Evolutionary conservation across 768 basidiomycete species (phyloP), one percentile per base, ranked within the genome.

Genomic region (Tulasnella sp.): DNA sequence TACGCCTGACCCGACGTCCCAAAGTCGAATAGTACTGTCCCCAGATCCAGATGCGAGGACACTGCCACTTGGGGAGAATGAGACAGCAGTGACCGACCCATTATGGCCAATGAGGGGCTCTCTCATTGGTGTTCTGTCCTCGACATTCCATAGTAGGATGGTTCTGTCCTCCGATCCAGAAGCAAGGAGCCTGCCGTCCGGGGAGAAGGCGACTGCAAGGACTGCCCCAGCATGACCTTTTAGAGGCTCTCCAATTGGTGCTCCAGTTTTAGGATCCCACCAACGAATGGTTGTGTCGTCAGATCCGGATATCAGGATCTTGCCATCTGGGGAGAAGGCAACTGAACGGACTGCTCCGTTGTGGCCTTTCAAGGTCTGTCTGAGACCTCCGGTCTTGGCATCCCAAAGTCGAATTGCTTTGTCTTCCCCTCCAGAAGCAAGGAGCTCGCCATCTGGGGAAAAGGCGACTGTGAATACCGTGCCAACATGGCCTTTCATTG

Each of bases 11-110:
- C 14, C 25, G 31, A 22, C 69, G 38, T 71, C 31, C 85, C 85
- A 86, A 0, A 86, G 82, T 49, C 85, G 82, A 54, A 86, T 83
- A 78, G 85, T 83, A 25, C 83, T 83, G 78, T 86, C 29, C 34
- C n/a, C n/a, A 22, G 37, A 36, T n/a, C 37, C 29, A 14, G 69
- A 71, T 4, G 42, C 69, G 34, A 71, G 36, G 37, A 71, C n/a
- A 2, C 38, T 31, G 29, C 69, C 22, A 38, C 38, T 5, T 22
- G 29, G 37, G 11, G 69, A 39, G 11, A 37, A 71, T 22, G 69
- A 31, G n/a, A 71, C 12, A 42, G 31, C 11, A 6, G n/a, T 25
- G 34, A 36, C 29, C 6, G 36, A 12, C 17, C 37, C 19, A 38
- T 15, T 17, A n/a, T 38, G 31, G 14, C n/a, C 74, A 14, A 25